Percentiles rank a stretch among this genome's conserved stretches.
Conservation (phyloP, 176 grass and related monocot genomes). For the Musa itinerans region DNA sequence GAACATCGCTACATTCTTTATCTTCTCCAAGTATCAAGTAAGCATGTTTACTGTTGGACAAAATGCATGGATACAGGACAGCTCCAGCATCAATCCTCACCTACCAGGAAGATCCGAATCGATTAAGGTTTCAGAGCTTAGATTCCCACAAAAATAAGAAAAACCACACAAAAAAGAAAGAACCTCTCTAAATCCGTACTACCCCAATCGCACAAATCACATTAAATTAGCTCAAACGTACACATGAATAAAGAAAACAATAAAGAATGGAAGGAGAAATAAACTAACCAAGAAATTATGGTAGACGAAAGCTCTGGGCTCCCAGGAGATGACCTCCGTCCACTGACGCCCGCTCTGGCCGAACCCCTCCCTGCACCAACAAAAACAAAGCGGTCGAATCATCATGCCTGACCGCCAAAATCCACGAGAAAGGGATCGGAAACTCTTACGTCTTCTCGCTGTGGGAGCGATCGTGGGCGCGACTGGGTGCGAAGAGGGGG, state of each 20-base stretch:
- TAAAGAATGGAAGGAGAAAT: not conserved
- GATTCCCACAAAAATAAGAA: too few species aligned
- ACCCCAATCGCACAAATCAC: not conserved
- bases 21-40: too few species aligned
- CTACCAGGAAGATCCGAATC: too few species aligned
- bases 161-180: too few species aligned
- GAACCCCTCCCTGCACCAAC: slow-evolving; percentile 42
- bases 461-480: slow-evolving; percentile 20
- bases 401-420: slow-evolving; percentile 8
- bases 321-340: slow-evolving; percentile 95
- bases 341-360: slow-evolving; percentile 65
- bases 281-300: slow-evolving; percentile 73
- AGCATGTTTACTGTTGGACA: too few species aligned
- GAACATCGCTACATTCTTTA: too few species aligned
- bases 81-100: too few species aligned
- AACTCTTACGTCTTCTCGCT: slow-evolving; percentile 19
- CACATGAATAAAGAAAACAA: not conserved
- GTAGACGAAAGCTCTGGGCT: slow-evolving; percentile 77
- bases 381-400: not conserved
- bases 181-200: too few species aligned
- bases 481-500: slow-evolving; percentile 18
- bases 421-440: not conserved
- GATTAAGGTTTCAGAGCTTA: too few species aligned
- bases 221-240: not conserved
- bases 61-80: too few species aligned